Evolutionary conservation across 2,329 filamentous ascomycete species (phyloP).

Genomic region (Trichoderma koningii): DNA sequence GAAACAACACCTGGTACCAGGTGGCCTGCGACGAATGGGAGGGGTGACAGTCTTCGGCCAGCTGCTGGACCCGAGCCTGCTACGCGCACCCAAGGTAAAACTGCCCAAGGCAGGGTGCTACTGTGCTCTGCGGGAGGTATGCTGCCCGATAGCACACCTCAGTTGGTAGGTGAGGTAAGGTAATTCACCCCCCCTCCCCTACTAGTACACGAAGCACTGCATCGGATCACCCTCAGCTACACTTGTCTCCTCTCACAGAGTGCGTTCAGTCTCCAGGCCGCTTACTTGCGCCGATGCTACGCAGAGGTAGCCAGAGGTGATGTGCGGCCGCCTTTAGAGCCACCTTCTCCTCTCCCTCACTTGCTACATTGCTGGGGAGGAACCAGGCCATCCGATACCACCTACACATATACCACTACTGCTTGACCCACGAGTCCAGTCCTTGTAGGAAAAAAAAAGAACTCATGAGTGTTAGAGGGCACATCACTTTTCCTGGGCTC

Average conservation of each 20-base stretch:
- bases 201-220: too few species aligned
- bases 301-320: background rate
- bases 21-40: background rate
- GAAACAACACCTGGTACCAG: background rate
- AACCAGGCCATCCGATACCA: background rate
- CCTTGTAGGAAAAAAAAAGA: background rate
- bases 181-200: too few species aligned
- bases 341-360: background rate
- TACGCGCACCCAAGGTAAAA: background rate
- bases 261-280: too few species aligned
- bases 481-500: background rate
- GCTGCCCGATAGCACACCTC: too few species aligned
- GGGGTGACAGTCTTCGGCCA: background rate
- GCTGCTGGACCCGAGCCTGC: background rate
- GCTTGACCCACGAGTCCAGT: background rate
- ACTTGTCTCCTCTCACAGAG: too few species aligned
- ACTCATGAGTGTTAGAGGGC: background rate
- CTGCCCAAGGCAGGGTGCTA: background rate
- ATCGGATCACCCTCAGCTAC: too few species aligned
- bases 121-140: too few species aligned
- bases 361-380: background rate
- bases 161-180: too few species aligned
- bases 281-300: too few species aligned
- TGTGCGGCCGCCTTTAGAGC: background rate
- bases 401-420: background rate